phyloP scores from a whole-genome alignment of 2,329 filamentous ascomycete genomes.

The Botrytis fragariae region DNA sequence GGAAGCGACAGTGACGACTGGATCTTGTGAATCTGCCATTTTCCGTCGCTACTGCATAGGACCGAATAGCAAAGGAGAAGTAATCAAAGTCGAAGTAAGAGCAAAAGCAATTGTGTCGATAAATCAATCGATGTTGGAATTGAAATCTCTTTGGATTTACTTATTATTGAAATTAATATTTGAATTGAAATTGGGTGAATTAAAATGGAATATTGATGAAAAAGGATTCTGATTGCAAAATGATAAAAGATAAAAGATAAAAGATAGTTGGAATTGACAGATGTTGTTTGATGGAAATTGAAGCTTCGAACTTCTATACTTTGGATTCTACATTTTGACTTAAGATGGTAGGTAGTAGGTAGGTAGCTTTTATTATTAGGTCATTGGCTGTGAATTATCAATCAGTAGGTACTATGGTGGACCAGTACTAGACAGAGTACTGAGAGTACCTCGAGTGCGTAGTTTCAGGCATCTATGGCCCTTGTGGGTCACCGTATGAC shows the following conservation, averaged over 20 bases:
- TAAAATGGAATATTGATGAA: background rate
- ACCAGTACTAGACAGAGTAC: too few species aligned
- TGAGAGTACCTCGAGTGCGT: background rate
- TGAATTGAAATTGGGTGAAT: too few species aligned
- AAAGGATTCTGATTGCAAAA: background rate
- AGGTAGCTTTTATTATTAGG: background rate
- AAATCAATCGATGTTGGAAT: background rate
- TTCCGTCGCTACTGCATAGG: background rate
- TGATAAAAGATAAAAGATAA: background rate
- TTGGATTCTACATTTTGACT: background rate
- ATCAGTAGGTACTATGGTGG: background rate
- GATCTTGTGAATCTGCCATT: slow-evolving; percentile 18
- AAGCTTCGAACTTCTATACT: slow-evolving; percentile 15
- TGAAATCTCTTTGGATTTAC: background rate
- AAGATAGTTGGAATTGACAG: background rate
- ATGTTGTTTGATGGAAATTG: background rate
- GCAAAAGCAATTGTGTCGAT: background rate
- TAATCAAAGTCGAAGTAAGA: background rate
- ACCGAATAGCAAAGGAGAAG: background rate
- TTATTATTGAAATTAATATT: background rate
- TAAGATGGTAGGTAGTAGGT: background rate
- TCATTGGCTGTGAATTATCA: background rate
- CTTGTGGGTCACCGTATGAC: background rate
- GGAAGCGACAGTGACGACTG: slow-evolving; percentile 27
- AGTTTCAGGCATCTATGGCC: background rate